A percentile compares a stretch with the other conserved stretches of the same genome.
These are phyloP conservation scores for Draba incana DNA, from an alignment of 345 rosid genomes.

Conservation along the genomic window DNA sequence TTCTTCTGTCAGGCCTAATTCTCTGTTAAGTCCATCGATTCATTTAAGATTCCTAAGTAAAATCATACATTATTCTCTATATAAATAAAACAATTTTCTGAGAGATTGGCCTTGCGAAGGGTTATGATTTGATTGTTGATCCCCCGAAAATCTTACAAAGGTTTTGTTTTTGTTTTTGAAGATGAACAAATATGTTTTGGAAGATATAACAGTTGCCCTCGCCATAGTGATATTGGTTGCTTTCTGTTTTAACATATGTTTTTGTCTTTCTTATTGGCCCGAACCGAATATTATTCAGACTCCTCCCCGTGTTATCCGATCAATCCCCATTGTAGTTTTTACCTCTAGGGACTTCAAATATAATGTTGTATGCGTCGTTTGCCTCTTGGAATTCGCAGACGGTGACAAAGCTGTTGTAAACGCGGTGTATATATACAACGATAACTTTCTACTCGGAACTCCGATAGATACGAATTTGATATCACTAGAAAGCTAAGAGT, in stretches of 20 bases:
- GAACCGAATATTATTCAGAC: not conserved
- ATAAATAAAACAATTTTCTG: no score
- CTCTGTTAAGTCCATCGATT: no score
- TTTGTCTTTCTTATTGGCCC: not conserved
- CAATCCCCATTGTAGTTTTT: conserved; percentile 54
- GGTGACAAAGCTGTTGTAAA: no score
- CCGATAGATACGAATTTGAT: no score
- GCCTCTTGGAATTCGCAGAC: conserved; percentile 61
- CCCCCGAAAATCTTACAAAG: no score
- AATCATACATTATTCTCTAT: no score
- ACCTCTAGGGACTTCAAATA: conserved; percentile 49
- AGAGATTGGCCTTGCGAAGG: no score
- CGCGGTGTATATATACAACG: no score
- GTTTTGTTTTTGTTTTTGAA: no score
- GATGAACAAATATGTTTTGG: not conserved
- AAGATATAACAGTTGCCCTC: not conserved
- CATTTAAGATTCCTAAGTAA: not conserved
- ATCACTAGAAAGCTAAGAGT: no score
- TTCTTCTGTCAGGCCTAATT: not conserved
- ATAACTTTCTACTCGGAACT: no score
- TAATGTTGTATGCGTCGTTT: conserved; percentile 64
- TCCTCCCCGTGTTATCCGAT: conserved; percentile 41
- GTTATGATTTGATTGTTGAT: no score
- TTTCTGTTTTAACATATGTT: not conserved
- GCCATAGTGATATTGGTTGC: not conserved